Percentiles rank a stretch among this genome's conserved stretches.
These are phyloP conservation scores for Notholithocarpus densiflorus DNA, from an alignment of 306 rosid genomes.

Conservation along the genomic window DNA sequence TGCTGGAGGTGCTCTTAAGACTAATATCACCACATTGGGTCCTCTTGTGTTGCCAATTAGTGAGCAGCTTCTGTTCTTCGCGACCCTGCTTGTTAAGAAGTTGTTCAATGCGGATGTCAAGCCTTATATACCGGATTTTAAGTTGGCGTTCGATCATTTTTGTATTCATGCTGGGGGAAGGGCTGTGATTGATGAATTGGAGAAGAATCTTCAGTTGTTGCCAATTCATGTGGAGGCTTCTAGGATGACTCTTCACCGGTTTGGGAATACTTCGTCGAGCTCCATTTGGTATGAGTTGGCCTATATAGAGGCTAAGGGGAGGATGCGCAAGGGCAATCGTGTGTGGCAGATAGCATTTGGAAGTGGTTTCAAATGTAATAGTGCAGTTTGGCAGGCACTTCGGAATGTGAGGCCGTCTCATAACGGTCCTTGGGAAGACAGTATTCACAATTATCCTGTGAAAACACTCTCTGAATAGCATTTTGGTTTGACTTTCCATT, in stretches of 20 bases:
- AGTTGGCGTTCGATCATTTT: slow-evolving; percentile 76
- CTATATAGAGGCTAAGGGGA: slow-evolving; percentile 67
- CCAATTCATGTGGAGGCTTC: slow-evolving; percentile 79
- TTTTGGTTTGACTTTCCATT: slow-evolving; percentile 26
- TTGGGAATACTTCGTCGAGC: slow-evolving; percentile 82
- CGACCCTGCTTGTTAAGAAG: slow-evolving; percentile 52
- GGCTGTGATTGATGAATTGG: slow-evolving; percentile 81
- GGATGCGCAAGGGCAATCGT: slow-evolving; percentile 63
- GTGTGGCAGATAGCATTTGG: slow-evolving; percentile 91
- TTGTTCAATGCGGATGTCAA: slow-evolving; percentile 44
- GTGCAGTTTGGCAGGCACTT: slow-evolving; percentile 81
- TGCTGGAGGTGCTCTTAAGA: slow-evolving; percentile 70
- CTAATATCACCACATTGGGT: slow-evolving; percentile 69
- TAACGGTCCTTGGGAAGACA: slow-evolving; percentile 77
- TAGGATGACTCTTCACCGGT: slow-evolving; percentile 73
- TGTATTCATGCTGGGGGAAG: slow-evolving; percentile 82
- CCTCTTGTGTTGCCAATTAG: slow-evolving; percentile 79
- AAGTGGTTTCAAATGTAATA: slow-evolving; percentile 78
- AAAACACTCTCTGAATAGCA: slow-evolving; percentile 30
- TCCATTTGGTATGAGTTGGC: slow-evolving; percentile 83
- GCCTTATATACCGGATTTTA: slow-evolving; percentile 77
- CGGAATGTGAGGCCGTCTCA: slow-evolving; percentile 52
- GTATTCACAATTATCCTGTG: slow-evolving; percentile 67
- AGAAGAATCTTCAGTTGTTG: slow-evolving; percentile 66
- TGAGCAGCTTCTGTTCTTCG: slow-evolving; percentile 72